phyloP scores from a whole-genome alignment of 208 protist genomes.

The Trypanosoma caninum region DNA sequence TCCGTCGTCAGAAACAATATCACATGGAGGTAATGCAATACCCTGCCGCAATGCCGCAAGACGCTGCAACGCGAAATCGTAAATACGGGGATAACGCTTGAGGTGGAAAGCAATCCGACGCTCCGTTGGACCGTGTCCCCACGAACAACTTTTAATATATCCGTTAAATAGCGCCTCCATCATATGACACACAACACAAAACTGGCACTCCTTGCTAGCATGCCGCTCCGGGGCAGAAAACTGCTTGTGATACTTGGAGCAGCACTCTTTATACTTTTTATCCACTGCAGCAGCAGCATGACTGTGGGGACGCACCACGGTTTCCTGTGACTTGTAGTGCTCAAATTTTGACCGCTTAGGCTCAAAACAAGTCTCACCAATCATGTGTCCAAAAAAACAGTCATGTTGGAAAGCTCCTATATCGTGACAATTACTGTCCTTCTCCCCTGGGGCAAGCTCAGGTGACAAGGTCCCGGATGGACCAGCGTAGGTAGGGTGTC shows the following conservation, averaged over 20 bases:
- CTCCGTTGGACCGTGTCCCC: slow-evolving; percentile 59
- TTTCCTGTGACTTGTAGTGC: neutral
- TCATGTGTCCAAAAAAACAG: neutral
- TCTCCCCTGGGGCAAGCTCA: neutral
- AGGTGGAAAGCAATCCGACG: slow-evolving; percentile 50
- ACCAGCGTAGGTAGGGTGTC: slow-evolving; percentile 7
- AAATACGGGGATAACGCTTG: slow-evolving; percentile 32
- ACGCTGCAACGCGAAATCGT: slow-evolving; percentile 35
- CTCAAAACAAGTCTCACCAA: neutral
- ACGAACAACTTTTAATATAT: slow-evolving; percentile 38
- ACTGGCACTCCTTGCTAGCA: slow-evolving; percentile 47
- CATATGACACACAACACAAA: slow-evolving; percentile 68
- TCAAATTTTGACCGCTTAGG: neutral
- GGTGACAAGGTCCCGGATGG: slow-evolving; percentile 4
- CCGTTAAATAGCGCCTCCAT: slow-evolving; percentile 71
- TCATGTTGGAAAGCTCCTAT: neutral
- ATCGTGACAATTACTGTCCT: neutral
- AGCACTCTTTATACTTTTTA: slow-evolving; percentile 15
- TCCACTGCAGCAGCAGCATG: neutral
- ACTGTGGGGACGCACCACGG: too few relatives aligned
- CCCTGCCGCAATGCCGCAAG: slow-evolving; percentile 32
- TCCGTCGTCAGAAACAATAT: too few relatives aligned
- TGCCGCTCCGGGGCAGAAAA: slow-evolving; percentile 41
- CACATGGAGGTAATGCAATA: slow-evolving; percentile 22
- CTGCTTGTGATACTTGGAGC: slow-evolving; percentile 50